Conservation (phyloP, 805 yeast species). For the Hanseniaspora clermontiae region DNA sequence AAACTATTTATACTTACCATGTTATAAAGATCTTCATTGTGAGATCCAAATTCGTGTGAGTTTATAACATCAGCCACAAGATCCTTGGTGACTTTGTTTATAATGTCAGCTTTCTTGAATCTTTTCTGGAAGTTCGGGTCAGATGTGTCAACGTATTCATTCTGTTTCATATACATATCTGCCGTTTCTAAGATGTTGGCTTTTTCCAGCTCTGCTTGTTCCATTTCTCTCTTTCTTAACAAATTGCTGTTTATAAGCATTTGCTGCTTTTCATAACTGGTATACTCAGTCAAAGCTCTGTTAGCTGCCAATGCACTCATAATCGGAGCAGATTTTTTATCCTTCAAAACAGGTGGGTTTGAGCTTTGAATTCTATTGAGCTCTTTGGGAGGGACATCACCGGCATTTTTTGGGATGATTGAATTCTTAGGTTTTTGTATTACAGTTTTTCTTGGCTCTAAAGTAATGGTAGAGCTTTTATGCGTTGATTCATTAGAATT, state of each 20-base stretch:
- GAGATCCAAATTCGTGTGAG: background rate
- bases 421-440: too few species aligned
- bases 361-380: too few species aligned
- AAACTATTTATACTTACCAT: background rate
- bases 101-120: background rate
- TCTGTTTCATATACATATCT: background rate
- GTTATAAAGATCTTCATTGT: background rate
- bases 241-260: background rate
- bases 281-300: background rate
- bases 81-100: background rate
- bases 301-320: slow-evolving; percentile 4
- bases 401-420: too few species aligned
- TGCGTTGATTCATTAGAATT: background rate
- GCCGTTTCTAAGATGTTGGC: background rate
- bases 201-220: background rate
- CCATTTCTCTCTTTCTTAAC: background rate
- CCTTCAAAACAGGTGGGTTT: background rate
- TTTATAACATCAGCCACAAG: background rate
- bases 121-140: background rate
- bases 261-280: background rate
- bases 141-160: background rate
- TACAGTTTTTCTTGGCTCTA: too few species aligned
- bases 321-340: background rate
- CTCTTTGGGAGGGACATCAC: too few species aligned
- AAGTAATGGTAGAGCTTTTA: background rate